Evolutionary conservation across 2,329 filamentous ascomycete genomes (phyloP), one percentile per base, ranked within the genome.

Genomic region (Beauveria sp.): DNA sequence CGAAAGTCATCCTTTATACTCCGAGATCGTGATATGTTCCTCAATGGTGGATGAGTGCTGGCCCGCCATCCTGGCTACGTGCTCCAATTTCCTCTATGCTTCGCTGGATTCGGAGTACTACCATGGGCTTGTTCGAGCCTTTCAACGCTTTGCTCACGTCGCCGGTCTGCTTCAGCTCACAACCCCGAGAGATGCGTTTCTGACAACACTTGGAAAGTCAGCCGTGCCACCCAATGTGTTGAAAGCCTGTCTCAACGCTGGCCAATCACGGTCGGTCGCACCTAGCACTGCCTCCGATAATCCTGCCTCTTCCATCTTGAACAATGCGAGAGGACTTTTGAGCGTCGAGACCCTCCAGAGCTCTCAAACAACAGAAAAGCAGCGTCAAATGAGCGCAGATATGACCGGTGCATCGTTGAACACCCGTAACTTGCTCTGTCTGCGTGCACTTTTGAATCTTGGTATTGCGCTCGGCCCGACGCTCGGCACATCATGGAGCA

Each of bases 111-210:
- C 91, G 1, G 92, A 97, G 58, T 97, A 94, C 67, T 99, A 97
- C 68, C 92, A 97, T 66, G 86, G 88, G 10, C 79, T 99, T 1
- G 93, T 99, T 26, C 85, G 94, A 66, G 90, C 93, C 0, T 96
- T 97, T 67, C 94, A 99, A 69, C 92, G 96, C 65, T 90, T 99
- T 68, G 90, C 94, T 1, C 96, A 99, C 71, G 93, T 97, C 3
- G 91, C 94, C 44, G 96, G 94, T 5, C 79, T 99, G 52, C 76
- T 99, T 9, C 86, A 92, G 64, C 82, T 97, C 10, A 79, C 83
- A 14, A 97, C 93, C 0, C 92, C 94, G 0, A 83, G 94, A 65
- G 94, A 99, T 78, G 94, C 94, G 0, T 96, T 99, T 68, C 79
- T 99, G 40, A 97, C 94, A 0, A 97, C 93, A 0, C 78, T 99